These are phyloP conservation scores for Mycena metata DNA, from an alignment of 768 basidiomycete genomes.

Conservation along the genomic window DNA sequence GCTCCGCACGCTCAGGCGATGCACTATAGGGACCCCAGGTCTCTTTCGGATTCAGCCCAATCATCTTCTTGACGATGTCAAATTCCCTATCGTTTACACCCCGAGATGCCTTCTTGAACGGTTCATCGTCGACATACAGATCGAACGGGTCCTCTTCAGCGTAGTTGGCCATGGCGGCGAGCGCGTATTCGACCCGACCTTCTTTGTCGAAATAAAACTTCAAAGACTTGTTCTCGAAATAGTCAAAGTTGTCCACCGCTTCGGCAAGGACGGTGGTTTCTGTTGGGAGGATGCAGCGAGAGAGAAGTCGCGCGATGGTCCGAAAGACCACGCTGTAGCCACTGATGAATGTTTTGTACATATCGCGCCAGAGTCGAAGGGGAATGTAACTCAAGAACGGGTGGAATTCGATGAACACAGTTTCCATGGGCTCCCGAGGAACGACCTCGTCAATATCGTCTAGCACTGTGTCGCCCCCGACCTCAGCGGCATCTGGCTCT, in stretches of 20 bases:
- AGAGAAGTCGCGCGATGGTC: slow-evolving; percentile 27
- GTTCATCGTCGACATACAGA: background rate
- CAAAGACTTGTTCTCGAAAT: background rate
- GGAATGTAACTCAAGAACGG: slow-evolving; percentile 29
- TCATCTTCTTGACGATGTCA: slow-evolving; percentile 13
- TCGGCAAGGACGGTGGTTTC: slow-evolving; percentile 1
- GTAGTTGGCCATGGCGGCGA: slow-evolving; percentile 16
- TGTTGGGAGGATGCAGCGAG: slow-evolving; percentile 11
- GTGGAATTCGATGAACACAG: slow-evolving; percentile 8
- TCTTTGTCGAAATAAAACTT: slow-evolving; percentile 27
- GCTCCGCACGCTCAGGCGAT: background rate
- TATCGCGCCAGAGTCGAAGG: slow-evolving; percentile 7
- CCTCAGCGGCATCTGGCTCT: slow-evolving; percentile 28
- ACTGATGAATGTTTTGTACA: slow-evolving; percentile 36
- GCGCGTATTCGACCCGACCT: slow-evolving; percentile 19
- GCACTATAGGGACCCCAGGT: slow-evolving; percentile 14
- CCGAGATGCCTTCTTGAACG: background rate
- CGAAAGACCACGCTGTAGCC: slow-evolving; percentile 30
- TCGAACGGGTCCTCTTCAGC: background rate
- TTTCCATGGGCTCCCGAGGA: slow-evolving; percentile 16
- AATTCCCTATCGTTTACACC: slow-evolving; percentile 26
- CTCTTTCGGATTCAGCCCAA: slow-evolving; percentile 11
- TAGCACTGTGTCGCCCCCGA: slow-evolving; percentile 24
- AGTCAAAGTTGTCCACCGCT: slow-evolving; percentile 4
- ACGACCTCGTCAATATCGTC: slow-evolving; percentile 16